These are phyloP conservation scores for Marchantia polymorpha DNA, from an alignment of 225 moss, liverwort and hornwort genomes.

Conservation along the genomic window DNA sequence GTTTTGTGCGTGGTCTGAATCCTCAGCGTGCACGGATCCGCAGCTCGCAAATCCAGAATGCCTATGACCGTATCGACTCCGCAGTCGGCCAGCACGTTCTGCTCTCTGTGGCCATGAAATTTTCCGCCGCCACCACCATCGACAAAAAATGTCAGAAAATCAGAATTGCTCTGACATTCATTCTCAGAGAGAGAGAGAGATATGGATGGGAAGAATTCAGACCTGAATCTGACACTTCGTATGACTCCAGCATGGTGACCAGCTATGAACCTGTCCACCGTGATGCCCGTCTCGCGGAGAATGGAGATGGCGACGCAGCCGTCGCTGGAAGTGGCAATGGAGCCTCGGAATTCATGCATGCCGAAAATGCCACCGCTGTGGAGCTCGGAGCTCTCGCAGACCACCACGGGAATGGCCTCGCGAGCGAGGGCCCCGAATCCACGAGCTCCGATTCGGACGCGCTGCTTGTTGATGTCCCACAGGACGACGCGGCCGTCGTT, in stretches of 20 bases:
- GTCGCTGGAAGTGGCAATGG: slow-evolving; percentile 48
- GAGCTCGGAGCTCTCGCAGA: slow-evolving; percentile 36
- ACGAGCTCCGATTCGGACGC: slow-evolving; percentile 19
- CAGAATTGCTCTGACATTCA: too few relatives aligned
- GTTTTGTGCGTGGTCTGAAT: slow-evolving; percentile 34
- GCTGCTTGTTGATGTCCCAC: slow-evolving; percentile 56
- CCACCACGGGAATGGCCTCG: slow-evolving; percentile 36
- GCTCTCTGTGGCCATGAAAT: slow-evolving; percentile 36
- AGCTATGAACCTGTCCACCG: slow-evolving; percentile 38
- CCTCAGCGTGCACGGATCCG: slow-evolving; percentile 36
- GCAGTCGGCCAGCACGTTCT: slow-evolving; percentile 49
- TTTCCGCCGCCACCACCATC: too few relatives aligned
- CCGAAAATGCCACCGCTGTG: slow-evolving; percentile 49
- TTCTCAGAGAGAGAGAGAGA: too few relatives aligned
- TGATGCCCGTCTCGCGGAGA: slow-evolving; percentile 39
- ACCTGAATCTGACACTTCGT: slow-evolving; percentile 55
- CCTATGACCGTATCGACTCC: slow-evolving; percentile 47
- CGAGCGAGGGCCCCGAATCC: slow-evolving; percentile 16
- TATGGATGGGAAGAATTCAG: too few relatives aligned
- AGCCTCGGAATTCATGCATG: slow-evolving; percentile 50
- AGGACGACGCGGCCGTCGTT: slow-evolving; percentile 51
- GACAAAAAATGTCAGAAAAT: too few relatives aligned
- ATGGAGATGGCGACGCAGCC: slow-evolving; percentile 41
- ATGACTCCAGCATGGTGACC: slow-evolving; percentile 46
- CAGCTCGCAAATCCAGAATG: slow-evolving; percentile 46